These are phyloP conservation scores for Medicago ruthenica DNA, from an alignment of 306 rosid genomes.

Conservation along the genomic window DNA sequence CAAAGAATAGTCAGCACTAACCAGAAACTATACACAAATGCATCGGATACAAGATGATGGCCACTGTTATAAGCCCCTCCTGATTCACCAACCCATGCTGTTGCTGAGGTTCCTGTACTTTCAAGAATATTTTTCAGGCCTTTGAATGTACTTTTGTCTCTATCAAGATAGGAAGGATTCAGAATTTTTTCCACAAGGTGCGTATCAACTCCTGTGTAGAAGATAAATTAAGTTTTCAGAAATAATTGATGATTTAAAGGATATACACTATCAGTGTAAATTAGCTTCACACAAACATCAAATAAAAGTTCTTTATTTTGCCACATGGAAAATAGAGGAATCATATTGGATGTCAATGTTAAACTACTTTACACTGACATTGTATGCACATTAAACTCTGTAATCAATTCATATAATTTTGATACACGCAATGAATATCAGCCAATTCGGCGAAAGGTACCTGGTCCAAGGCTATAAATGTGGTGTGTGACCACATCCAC, in stretches of 20 bases:
- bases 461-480: slow-evolving; percentile 94
- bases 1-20: slow-evolving; percentile 42
- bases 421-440: not conserved
- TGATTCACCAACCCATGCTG: slow-evolving; percentile 95
- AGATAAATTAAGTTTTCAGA: slow-evolving; percentile 8
- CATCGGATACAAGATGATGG: slow-evolving; percentile 73
- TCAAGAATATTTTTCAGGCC: slow-evolving; percentile 57
- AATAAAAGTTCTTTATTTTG: not conserved
- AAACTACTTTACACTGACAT: not conserved
- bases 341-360: not conserved
- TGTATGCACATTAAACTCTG: not conserved
- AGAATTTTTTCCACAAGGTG: slow-evolving; percentile 82
- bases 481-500: slow-evolving; percentile 81
- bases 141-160: slow-evolving; percentile 59
- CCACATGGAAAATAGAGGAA: not conserved
- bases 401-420: slow-evolving; percentile 6
- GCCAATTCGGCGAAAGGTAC: slow-evolving; percentile 43
- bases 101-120: slow-evolving; percentile 64
- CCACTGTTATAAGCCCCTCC: slow-evolving; percentile 99
- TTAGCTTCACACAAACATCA: not conserved
- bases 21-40: slow-evolving; percentile 93
- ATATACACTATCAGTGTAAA: not conserved
- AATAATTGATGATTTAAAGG: slow-evolving; percentile 6
- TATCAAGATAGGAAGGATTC: slow-evolving; percentile 71
- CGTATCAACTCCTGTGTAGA: slow-evolving; percentile 68